Evolutionary conservation across 164 flowering plant species (phyloP).

Genomic region (Cinnamomum chago): DNA sequence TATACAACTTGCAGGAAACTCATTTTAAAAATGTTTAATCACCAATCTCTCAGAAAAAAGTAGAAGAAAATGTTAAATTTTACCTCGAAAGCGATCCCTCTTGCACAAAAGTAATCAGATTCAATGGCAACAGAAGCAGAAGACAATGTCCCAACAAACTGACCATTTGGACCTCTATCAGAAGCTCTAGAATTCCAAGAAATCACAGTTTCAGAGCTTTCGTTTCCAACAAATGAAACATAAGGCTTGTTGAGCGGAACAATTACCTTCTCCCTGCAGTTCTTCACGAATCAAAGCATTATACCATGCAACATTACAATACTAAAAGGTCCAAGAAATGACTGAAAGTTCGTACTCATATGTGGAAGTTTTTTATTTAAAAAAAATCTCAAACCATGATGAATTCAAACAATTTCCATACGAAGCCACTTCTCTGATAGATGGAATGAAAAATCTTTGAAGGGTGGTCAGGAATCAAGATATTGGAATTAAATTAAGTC

Average conservation of each 20-base stretch:
- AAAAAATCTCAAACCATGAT: not conserved
- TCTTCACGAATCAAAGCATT: not conserved
- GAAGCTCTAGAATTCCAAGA: constrained; percentile 69
- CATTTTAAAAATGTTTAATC: not conserved
- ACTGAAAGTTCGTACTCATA: not conserved
- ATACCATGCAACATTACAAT: not conserved
- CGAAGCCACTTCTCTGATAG: not conserved
- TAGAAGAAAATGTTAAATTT: not conserved
- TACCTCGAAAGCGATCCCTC: constrained; percentile 71
- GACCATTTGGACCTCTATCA: constrained; percentile 39
- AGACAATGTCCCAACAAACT: constrained; percentile 44
- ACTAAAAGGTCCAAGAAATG: not conserved
- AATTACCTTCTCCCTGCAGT: constrained; percentile 67
- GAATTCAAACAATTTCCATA: not conserved
- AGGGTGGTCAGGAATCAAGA: not conserved
- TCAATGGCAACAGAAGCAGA: constrained; percentile 66
- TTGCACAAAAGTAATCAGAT: constrained; percentile 74
- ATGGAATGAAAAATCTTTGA: no score
- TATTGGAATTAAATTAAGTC: not conserved
- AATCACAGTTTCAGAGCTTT: constrained; percentile 38
- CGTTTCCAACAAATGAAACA: constrained; percentile 68
- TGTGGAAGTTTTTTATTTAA: no score
- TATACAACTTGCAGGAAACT: not conserved
- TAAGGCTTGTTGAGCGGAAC: constrained; percentile 65
- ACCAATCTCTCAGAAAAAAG: no score